Evolutionary conservation across 441 rosid species (phyloP), one percentile per base, ranked within the genome.

Genomic region (Syzygium syzygioides): DNA sequence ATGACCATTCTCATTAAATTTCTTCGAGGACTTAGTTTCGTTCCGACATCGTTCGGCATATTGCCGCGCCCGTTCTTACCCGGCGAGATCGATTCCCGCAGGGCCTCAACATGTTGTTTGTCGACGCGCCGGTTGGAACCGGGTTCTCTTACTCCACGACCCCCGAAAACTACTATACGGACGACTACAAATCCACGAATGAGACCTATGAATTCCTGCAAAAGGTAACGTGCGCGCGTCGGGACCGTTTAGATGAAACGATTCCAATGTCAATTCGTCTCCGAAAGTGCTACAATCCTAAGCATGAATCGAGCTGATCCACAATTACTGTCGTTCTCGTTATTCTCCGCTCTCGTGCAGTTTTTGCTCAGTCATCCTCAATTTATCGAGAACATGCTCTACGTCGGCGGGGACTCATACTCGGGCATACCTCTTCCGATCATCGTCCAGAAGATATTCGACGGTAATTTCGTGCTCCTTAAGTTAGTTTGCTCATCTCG

Each of bases 311-410:
- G 83, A 71, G 4, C n/a, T 83, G 48, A 86, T 13, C 34, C n/a
- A 4, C 54, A 5, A 62, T n/a, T n/a, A 25, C 6, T 71, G 80
- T 23, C 13, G 52, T 20, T 76, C 52, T 71, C 12, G n/a, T 45
- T 26, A 12, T 6, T 37, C 18, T 37, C 83, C 28, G 26, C 54
- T 80, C 15, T 53, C 48, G 7, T 1, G 83, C 90, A 93, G 94
- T 93, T 92, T 92, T 83, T 93, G 34, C 17, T 85, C 64, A 30
- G 85, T 3, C 94, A 92, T 85, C 92, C 93, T 34, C 88, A 90
- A 55, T 92, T 86, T 86, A 60, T 87, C 1, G 64, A 83, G 32
- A 92, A 91, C 87, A 87, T 85, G 18, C 89, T 90, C 55, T 93
- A 91, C 56, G 48, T 93, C 60, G 92, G 89, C 14, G 92, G 93